Base-by-base conservation (phyloP, 257 asterid species). In the Ophiorrhiza pumila region DNA sequence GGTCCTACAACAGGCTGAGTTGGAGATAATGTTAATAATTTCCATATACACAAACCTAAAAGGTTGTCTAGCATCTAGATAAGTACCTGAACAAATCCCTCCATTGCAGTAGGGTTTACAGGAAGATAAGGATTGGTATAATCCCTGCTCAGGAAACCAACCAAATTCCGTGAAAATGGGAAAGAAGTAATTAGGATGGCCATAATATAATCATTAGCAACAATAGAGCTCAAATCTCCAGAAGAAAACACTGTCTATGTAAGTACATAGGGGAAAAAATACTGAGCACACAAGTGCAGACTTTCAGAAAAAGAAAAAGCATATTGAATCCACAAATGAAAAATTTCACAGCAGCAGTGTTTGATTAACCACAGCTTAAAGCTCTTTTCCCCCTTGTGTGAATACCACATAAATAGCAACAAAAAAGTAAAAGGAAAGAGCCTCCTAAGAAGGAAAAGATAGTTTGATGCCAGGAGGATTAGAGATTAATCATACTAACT, bases 51-150 rank as follows among this genome's bases (percentile, higher is more conserved):
- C 12, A 27, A 41, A 37, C 15, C 1, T 41, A 27, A 13, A 59
- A 45, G 66, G 68, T 61, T 46, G 35, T 47, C 53, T 69, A 25
- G 74, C 65, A 63, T 73, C 71, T 52, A 59, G 77, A 80, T 47
- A 77, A 50, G 73, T 74, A 87, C 97, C 95, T 89, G 93, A 75
- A 79, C 78, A 69, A 78, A 80, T 62, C 91, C 92, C 80, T 88
- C 95, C 91, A 89, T 86, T 50, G 93, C 93, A 45, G 93, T 91
- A 69, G 91, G 81, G 77, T 89, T 88, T 65, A 91, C 95, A 71
- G 96, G 96, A 70, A 91, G 95, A 76, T 84, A 86, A 47, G 96
- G 92, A 83, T 91, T 91, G 76, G 97, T 91, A 66, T 89, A 91
- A 76, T 91, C 95, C 89, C 97, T 91, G 87, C 76, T 73, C 12